Evolutionary conservation across 192 early-diverging fungal genomes (phyloP), one percentile per base, ranked within the genome.

Genomic region (Linnemannia schmuckeri): DNA sequence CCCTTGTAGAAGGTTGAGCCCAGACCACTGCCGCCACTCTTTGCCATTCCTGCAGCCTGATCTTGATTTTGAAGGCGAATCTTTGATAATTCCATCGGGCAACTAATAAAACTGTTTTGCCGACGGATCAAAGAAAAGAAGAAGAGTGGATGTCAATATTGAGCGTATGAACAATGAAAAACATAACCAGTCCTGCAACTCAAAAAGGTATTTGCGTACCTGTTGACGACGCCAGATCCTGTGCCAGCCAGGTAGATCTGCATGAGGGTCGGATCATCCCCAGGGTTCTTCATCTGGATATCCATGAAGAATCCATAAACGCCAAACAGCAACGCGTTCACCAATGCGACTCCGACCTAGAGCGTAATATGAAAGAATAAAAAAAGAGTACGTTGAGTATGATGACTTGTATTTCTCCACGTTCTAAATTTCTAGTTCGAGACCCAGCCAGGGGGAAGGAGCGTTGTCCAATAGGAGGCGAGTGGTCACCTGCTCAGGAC

Each of bases 61-160:
- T 88, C 80, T 75, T 93, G 92, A 69, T 89, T 93, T 63, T 93
- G 91, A 13, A 93, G 78, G 44, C 89, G 90, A 42, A 93, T 89
- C 75, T 93, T 93, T 75, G 88, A 91, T 41, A 93, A 55, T 61
- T 93, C 92, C 91, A 92, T 93, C 35, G 91, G 91, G 54, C 91
- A 92, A 61, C 90, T 93, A 63, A 93, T 90, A 55, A 93, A 80
- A 72, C 92, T 93, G 66, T 76, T 37, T 55, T 41, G 44, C 17
- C 18, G 44, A n/a, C n/a, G 38, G 18, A 73, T 42, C 44, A 70
- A 79, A 61, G 6, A 38, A 35, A 41, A 54, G 0, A 38, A 57
- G 22, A 47, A 52, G 37, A 18, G 1, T 30, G 40, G 20, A 55
- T n/a, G 33, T 12, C 17, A 52, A 70, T 74, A 70, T 33, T 63